Evolutionary conservation across 2,329 filamentous ascomycete genomes (phyloP).

Genomic region (Aspergillus piperis): DNA sequence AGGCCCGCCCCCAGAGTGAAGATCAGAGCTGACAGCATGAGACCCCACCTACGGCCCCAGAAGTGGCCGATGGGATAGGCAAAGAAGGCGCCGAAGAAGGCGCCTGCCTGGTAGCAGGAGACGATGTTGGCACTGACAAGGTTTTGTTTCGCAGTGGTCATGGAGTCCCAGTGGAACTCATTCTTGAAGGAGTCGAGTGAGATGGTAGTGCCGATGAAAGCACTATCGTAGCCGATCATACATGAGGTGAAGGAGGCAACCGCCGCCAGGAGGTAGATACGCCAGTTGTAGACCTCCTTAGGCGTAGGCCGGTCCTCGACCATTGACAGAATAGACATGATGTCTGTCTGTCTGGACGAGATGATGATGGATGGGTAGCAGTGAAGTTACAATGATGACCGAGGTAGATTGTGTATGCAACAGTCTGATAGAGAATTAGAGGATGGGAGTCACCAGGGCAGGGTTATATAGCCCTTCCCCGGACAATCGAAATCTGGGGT

Average conservation of each 20-base stretch:
- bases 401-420: neutral
- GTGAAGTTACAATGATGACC: neutral
- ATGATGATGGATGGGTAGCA: neutral
- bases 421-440: neutral
- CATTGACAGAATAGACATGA: slow-evolving; percentile 43
- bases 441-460: neutral
- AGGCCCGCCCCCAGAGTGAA: slow-evolving; percentile 72
- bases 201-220: slow-evolving; percentile 78
- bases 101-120: slow-evolving; percentile 78
- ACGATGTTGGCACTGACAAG: slow-evolving; percentile 74
- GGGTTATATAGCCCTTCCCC: slow-evolving; percentile 5
- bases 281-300: slow-evolving; percentile 61
- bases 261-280: slow-evolving; percentile 56
- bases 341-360: slow-evolving; percentile 11
- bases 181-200: slow-evolving; percentile 67
- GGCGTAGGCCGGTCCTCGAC: slow-evolving; percentile 56
- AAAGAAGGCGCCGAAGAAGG: slow-evolving; percentile 76
- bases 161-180: slow-evolving; percentile 65
- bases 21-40: slow-evolving; percentile 62
- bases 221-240: slow-evolving; percentile 67
- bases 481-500: neutral
- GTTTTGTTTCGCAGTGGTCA: slow-evolving; percentile 45
- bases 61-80: slow-evolving; percentile 68
- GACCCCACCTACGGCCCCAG: slow-evolving; percentile 65
- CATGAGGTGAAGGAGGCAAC: slow-evolving; percentile 60